Base-by-base conservation (phyloP, 768 basidiomycete genomes). In the Pulveroboletus sp. region DNA sequence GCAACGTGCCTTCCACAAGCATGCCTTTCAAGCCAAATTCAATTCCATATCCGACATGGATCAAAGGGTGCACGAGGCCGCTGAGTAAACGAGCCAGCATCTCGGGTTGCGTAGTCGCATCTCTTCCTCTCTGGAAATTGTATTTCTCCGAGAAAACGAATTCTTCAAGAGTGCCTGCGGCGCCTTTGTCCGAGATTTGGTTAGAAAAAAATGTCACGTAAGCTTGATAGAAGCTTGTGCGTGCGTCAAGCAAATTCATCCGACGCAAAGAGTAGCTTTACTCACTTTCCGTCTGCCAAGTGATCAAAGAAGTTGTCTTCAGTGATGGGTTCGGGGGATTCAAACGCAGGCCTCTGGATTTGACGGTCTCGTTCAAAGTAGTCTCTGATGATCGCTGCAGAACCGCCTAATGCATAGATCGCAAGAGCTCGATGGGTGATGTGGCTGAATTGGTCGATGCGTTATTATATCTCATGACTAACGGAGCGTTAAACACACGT, bases 11-110 rank as follows among this genome's bases (percentile, higher is more conserved):
- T 73, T 87, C 85, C 4, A 76, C 76, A 1, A 82, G 58, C 61
- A 85, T 71, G 1, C 84, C 86, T 14, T 75, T 78, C 31, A 86
- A 43, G 7, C 75, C 75, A 50, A 87, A 86, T 62, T 87, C 86
- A 4, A 72, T 51, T 0, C 84, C 85, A 55, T 80, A 76, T 3
- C 82, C 84, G 8, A 69, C 55, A 57, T 86, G 81, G 38, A 87
- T 86, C 45, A 85, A 39, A 1, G 85, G 75, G 54, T 88, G 86
- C 3, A 86, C 6, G 20, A 86, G 55, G 0, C 76, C 80, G 0
- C 72, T 65, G 12, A 51, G 23, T 47, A 81, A 71, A 16, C 81
- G 76, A 45, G 65, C 70, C 6, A 86, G 61, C 79, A 87, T 80
- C 47, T 74, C 67, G 0, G 79, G 80, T 23, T 77, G 73, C 2